These are phyloP conservation scores for Penicillium sp. DNA, from an alignment of 2,329 filamentous ascomycete species.

Conservation along the genomic window DNA sequence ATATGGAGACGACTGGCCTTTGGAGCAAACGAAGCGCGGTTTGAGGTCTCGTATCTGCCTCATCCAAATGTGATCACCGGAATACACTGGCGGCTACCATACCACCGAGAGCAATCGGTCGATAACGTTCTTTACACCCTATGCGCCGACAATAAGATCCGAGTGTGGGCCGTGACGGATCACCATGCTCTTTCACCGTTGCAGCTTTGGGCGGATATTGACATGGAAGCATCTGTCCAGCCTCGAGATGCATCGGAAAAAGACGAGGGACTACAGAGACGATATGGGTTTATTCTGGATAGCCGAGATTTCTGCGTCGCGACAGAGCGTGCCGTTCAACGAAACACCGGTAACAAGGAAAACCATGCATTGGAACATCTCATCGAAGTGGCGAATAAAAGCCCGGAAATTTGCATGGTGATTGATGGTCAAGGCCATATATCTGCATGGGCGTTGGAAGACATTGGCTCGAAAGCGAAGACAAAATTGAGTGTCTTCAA, in stretches of 20 bases:
- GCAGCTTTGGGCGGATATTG: slow-evolving; percentile 76
- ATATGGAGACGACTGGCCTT: slow-evolving; percentile 88
- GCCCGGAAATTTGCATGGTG: slow-evolving; percentile 82
- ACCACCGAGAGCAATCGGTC: slow-evolving; percentile 71
- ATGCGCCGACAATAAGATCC: slow-evolving; percentile 74
- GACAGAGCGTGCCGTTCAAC: slow-evolving; percentile 72
- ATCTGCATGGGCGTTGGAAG: slow-evolving; percentile 91
- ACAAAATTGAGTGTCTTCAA: slow-evolving; percentile 74
- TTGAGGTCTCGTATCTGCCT: slow-evolving; percentile 87
- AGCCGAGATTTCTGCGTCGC: slow-evolving; percentile 75
- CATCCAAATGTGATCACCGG: slow-evolving; percentile 79
- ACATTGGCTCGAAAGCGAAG: slow-evolving; percentile 69
- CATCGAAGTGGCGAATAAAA: slow-evolving; percentile 79
- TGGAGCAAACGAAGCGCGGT: slow-evolving; percentile 76
- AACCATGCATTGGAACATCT: slow-evolving; percentile 78
- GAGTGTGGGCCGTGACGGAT: slow-evolving; percentile 80
- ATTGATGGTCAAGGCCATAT: slow-evolving; percentile 81
- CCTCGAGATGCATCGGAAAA: slow-evolving; percentile 47
- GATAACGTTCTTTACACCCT: slow-evolving; percentile 90
- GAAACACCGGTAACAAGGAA: slow-evolving; percentile 58
- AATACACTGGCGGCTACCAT: slow-evolving; percentile 80
- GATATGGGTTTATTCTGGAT: slow-evolving; percentile 80
- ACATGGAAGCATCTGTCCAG: slow-evolving; percentile 71
- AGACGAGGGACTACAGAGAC: slow-evolving; percentile 42
- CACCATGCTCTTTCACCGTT: slow-evolving; percentile 69